Percentiles rank a stretch among this genome's conserved stretches.
Conservation (phyloP, 305 asterid species). For the Rubia balearica region DNA sequence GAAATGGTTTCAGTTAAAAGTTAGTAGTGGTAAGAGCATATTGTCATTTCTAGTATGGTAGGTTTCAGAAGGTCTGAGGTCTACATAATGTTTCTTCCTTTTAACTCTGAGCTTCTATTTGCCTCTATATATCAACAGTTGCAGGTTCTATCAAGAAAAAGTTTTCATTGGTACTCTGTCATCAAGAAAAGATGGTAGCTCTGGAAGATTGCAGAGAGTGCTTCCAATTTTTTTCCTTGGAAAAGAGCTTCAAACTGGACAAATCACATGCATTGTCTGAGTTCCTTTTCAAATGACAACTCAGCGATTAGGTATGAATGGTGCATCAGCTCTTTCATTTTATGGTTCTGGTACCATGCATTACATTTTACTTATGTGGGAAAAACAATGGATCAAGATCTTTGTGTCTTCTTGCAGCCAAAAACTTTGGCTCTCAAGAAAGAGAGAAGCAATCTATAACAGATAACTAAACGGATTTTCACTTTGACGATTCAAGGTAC, state of each 20-base stretch:
- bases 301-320: slow-evolving; percentile 46
- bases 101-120: slow-evolving; percentile 11
- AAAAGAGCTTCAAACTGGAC: slow-evolving; percentile 61
- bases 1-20: background rate
- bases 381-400: background rate
- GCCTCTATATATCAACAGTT: slow-evolving; percentile 11
- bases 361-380: slow-evolving; percentile 8
- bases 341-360: slow-evolving; percentile 5
- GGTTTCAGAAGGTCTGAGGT: background rate
- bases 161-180: slow-evolving; percentile 35
- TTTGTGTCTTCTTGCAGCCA: slow-evolving; percentile 36
- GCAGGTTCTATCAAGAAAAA: slow-evolving; percentile 51
- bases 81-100: slow-evolving; percentile 3
- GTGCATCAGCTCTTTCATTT: slow-evolving; percentile 14
- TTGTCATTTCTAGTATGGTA: background rate
- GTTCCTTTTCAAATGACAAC: slow-evolving; percentile 33
- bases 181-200: slow-evolving; percentile 40
- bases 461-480: slow-evolving; percentile 81
- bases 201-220: slow-evolving; percentile 39
- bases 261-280: slow-evolving; percentile 35
- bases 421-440: slow-evolving; percentile 57
- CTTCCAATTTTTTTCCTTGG: slow-evolving; percentile 56
- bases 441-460: slow-evolving; percentile 77
- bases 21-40: background rate
- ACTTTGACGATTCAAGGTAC: slow-evolving; percentile 68